Conservation (phyloP, 2,329 filamentous ascomycete species). For the Ophiosphaerella herpotricha region DNA sequence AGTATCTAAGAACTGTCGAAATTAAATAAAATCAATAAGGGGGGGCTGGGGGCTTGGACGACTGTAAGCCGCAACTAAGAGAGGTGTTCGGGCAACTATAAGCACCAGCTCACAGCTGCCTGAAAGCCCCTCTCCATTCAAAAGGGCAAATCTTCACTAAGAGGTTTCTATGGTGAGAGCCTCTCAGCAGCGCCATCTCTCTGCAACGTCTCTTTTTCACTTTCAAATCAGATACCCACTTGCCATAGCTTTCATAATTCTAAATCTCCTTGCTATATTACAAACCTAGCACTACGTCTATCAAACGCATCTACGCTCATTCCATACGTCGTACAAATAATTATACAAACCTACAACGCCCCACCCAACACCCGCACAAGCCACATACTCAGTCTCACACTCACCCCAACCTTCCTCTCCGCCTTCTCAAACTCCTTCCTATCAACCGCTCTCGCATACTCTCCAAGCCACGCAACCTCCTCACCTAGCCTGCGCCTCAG, state of each 20-base stretch:
- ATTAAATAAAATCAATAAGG: neutral
- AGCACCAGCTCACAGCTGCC: too few relatives aligned
- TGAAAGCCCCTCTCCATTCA: too few relatives aligned
- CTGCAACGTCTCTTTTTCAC: neutral
- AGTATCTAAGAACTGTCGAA: slow-evolving; percentile 47
- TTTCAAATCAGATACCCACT: slow-evolving; percentile 14
- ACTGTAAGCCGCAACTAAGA: too few relatives aligned
- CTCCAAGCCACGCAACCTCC: slow-evolving; percentile 80
- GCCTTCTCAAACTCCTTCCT: slow-evolving; percentile 78
- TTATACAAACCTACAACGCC: slow-evolving; percentile 63
- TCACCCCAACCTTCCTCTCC: slow-evolving; percentile 82
- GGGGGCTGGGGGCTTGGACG: too few relatives aligned
- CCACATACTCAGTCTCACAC: slow-evolving; percentile 91
- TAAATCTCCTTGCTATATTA: neutral
- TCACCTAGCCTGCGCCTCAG: slow-evolving; percentile 74
- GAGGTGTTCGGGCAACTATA: too few relatives aligned
- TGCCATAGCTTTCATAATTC: slow-evolving; percentile 1
- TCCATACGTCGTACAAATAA: neutral
- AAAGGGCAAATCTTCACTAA: too few relatives aligned
- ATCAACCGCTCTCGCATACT: slow-evolving; percentile 70
- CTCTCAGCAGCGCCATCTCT: neutral
- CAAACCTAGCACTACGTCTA: neutral
- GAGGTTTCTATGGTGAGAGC: neutral
- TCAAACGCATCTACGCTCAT: neutral
- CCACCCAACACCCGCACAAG: slow-evolving; percentile 85